Base-by-base conservation (phyloP, 1,284 basidiomycete species). In the Hymenochaete sp. region DNA sequence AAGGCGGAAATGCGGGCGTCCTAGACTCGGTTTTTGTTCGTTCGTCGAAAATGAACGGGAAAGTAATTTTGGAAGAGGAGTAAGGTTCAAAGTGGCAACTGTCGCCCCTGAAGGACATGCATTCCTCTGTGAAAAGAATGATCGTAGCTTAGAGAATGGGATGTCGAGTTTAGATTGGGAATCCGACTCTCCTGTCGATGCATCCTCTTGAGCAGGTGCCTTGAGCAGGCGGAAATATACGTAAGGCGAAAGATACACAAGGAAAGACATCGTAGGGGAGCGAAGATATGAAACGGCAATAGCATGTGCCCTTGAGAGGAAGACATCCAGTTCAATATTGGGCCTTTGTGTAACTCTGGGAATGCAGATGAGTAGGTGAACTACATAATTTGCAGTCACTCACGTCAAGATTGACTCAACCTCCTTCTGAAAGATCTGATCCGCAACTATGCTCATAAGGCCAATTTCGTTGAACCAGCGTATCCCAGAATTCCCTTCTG, bases 401-500 rank as follows among this genome's bases (percentile, higher is more conserved):
- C 57, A 82, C 80, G 60, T 67, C 31, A 73, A 68, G 13, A 82
- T 60, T 0, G 60, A 64, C 28, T 66, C 59, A 1, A 73, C 73
- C 60, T 85, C 82, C 11, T 59, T 66, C 49, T 63, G 66, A 1
- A 78, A 71, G 45, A 82, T 64, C 5, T 57, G 60, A 49, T 75
- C 72, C 1, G 76, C 59, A 19, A 67, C 65, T 11, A 68, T 62
- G 41, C 68, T 71, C 19, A 82, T 61, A 24, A 68, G 59, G 56
- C 79, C 71, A 26, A 80, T 64, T 53, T 79, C 78, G 38, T 68
- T 75, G 56, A 88, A 86, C 85, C 85, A 88, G 39, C 75, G 68
- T 26, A 82, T 67, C 1, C 83, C 84, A 33, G 69, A 70, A 41
- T 78, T 75, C 3, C 75, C 73, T 59, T 77, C 76, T 31, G 65